Conservation (phyloP, 2,329 filamentous ascomycete species). For the Apiospora rasikravindrae region DNA sequence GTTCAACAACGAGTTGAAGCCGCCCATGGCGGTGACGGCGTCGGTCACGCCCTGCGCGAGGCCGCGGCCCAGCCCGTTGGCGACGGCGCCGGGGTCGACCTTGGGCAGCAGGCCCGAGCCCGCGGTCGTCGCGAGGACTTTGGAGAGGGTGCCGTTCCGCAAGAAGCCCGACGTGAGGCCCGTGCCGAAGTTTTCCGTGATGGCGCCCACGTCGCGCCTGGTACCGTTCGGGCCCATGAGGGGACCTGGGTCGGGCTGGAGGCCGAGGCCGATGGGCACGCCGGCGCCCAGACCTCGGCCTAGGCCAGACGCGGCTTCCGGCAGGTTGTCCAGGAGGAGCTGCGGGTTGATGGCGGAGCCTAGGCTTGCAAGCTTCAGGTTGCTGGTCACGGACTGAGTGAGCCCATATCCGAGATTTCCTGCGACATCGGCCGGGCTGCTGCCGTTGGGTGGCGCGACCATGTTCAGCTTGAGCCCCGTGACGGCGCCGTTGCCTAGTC, state of each 20-base stretch:
- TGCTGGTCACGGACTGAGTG: conserved; percentile 27
- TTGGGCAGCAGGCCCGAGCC: background rate
- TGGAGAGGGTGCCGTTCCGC: conserved; percentile 37
- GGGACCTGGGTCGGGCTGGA: conserved; percentile 30
- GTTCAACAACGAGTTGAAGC: conserved; percentile 37
- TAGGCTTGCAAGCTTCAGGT: conserved; percentile 27
- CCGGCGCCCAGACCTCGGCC: conserved; percentile 36
- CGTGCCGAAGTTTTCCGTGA: conserved; percentile 33
- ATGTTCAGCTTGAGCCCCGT: conserved; percentile 28
- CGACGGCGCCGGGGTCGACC: conserved; percentile 35
- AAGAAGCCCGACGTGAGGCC: conserved; percentile 39
- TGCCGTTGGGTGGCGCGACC: conserved; percentile 21
- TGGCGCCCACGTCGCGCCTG: conserved; percentile 27
- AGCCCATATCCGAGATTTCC: conserved; percentile 31
- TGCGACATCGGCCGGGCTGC: conserved; percentile 26
- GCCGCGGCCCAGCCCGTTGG: conserved; percentile 42
- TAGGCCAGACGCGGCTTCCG: conserved; percentile 33
- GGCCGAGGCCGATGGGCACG: conserved; percentile 34
- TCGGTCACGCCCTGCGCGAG: conserved; percentile 41
- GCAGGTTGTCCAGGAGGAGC: conserved; percentile 28
- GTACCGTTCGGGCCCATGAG: conserved; percentile 2
- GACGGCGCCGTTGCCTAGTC: conserved; percentile 26
- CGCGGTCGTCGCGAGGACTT: conserved; percentile 26
- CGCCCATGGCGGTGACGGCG: conserved; percentile 39
- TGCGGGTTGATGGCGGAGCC: background rate